Conservation (phyloP, 2,329 filamentous ascomycete species). For the Cladosporium oxysporum region DNA sequence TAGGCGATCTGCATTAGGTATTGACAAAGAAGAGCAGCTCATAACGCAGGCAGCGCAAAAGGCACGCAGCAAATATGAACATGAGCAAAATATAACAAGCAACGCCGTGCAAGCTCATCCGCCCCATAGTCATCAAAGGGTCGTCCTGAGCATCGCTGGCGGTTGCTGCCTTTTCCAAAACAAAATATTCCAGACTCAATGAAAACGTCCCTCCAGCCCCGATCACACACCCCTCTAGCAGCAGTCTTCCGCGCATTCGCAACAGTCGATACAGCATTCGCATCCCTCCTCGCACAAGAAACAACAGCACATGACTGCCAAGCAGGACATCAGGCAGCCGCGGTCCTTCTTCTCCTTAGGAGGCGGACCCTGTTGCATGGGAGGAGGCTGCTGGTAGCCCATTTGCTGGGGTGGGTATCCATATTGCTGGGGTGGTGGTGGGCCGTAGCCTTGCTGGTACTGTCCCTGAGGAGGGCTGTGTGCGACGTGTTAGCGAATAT, state of each 20-base stretch:
- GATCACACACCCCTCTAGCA: constrained; percentile 26
- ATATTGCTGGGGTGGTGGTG: constrained; percentile 36
- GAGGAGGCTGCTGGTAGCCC: constrained; percentile 36
- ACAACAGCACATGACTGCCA: constrained; percentile 62
- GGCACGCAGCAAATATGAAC: constrained; percentile 8
- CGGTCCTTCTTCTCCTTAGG: constrained; percentile 49
- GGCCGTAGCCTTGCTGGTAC: constrained; percentile 36
- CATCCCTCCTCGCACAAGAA: constrained; percentile 66
- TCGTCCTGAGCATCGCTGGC: background rate
- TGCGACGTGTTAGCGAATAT: background rate
- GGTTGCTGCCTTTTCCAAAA: background rate
- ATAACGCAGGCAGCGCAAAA: constrained; percentile 10
- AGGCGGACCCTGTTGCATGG: constrained; percentile 47
- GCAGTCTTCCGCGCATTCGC: constrained; percentile 51
- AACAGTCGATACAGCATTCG: constrained; percentile 65
- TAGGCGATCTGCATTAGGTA: constrained; percentile 15
- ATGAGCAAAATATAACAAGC: background rate
- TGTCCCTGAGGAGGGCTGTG: constrained; percentile 26
- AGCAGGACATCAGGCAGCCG: constrained; percentile 55
- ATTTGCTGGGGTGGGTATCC: constrained; percentile 33
- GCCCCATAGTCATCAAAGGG: background rate
- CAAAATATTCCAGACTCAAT: background rate
- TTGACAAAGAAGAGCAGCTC: constrained; percentile 17
- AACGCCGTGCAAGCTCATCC: background rate
- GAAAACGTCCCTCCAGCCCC: background rate